Conservation (phyloP, 257 asterid species). For the Lycium ferocissimum region DNA sequence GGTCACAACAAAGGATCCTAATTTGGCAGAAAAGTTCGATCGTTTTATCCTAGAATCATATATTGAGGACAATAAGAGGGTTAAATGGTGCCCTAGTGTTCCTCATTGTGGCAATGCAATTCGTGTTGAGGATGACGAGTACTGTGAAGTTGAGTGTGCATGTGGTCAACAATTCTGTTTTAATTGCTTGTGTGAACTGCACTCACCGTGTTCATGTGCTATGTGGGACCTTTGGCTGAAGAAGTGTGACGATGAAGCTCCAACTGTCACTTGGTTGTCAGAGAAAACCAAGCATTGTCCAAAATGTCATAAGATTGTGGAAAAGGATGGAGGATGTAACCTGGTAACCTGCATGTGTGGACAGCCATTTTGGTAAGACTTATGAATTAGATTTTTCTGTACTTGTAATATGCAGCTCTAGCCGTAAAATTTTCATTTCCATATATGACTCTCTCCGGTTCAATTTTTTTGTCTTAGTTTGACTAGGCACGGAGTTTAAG, state of each 20-base stretch:
- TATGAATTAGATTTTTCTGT: neutral
- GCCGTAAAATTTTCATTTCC: neutral
- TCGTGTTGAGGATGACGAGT: slow-evolving; percentile 49
- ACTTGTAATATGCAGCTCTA: neutral
- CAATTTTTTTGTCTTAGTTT: no score
- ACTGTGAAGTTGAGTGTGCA: slow-evolving; percentile 60
- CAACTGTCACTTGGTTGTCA: slow-evolving; percentile 47
- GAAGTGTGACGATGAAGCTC: slow-evolving; percentile 49
- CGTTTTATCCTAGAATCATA: slow-evolving; percentile 65
- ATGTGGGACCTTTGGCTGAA: slow-evolving; percentile 65
- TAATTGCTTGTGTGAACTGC: slow-evolving; percentile 56
- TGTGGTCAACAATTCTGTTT: slow-evolving; percentile 68
- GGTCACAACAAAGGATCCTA: slow-evolving; percentile 49
- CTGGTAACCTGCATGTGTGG: slow-evolving; percentile 55
- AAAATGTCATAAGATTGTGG: slow-evolving; percentile 60
- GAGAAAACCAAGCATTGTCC: slow-evolving; percentile 55
- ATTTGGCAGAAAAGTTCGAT: slow-evolving; percentile 56
- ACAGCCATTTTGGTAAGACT: slow-evolving; percentile 65
- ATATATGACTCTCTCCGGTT: neutral
- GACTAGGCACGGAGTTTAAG: no score
- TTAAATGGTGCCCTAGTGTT: slow-evolving; percentile 71
- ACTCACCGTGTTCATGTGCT: slow-evolving; percentile 69
- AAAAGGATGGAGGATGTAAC: slow-evolving; percentile 70
- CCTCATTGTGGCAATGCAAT: slow-evolving; percentile 72
- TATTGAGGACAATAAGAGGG: slow-evolving; percentile 64